Conservation (phyloP, 495 filamentous ascomycete species). For the Thermochaetoides thermophila region DNA sequence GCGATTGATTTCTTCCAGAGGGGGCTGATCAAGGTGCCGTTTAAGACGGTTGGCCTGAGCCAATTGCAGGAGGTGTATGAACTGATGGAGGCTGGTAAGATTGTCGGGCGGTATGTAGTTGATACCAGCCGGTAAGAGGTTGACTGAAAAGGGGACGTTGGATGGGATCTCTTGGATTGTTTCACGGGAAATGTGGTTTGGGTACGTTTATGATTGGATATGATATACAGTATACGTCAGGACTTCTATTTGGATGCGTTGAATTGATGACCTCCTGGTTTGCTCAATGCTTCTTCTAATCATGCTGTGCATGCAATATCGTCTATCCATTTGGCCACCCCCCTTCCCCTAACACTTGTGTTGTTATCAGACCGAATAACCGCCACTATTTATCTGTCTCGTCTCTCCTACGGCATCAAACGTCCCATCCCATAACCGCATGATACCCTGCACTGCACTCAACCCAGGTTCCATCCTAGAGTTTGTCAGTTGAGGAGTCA, state of each 20-base stretch:
- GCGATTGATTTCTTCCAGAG: constrained; percentile 77
- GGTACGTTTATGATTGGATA: too few species aligned
- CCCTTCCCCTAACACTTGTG: too few species aligned
- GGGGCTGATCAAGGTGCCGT: constrained; percentile 73
- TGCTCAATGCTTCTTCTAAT: too few species aligned
- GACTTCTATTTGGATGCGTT: too few species aligned
- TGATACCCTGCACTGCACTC: constrained; percentile 60
- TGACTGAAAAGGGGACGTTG: too few species aligned
- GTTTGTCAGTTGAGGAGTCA: too few species aligned
- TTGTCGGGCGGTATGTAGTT: constrained; percentile 79
- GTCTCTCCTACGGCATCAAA: constrained; percentile 49
- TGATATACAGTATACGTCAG: too few species aligned
- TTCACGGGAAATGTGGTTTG: too few species aligned
- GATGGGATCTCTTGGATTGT: too few species aligned
- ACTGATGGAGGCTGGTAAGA: constrained; percentile 58
- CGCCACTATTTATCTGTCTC: constrained; percentile 57
- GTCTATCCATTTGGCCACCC: too few species aligned
- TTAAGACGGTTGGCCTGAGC: constrained; percentile 65
- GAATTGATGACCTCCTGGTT: too few species aligned
- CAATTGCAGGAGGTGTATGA: constrained; percentile 66
- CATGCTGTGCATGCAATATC: too few species aligned
- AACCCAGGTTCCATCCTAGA: constrained; percentile 41
- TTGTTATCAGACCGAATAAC: constrained; percentile 50
- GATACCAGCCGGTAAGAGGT: constrained; percentile 40
- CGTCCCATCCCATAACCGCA: constrained; percentile 52